Evolutionary conservation across 2,329 filamentous ascomycete genomes (phyloP).

Genomic region (Ceratocystis destructans): DNA sequence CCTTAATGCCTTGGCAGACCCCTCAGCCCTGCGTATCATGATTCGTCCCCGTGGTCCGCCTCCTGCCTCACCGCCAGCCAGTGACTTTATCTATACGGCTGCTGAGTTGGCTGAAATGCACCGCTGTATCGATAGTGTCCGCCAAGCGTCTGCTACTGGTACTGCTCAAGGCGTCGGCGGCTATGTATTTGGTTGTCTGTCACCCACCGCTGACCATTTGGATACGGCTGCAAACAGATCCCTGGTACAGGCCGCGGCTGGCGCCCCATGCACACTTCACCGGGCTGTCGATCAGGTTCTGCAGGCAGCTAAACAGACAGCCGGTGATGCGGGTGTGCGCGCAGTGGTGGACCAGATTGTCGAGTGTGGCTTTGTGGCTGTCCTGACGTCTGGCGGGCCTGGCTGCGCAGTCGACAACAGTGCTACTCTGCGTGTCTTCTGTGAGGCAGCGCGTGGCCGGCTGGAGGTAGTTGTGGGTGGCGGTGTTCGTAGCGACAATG

Average conservation of each 20-base stretch:
- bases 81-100: conserved; percentile 17
- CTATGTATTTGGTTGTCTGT: conserved; percentile 14
- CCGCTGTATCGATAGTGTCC: conserved; percentile 15
- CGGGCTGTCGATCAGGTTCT: conserved; percentile 41
- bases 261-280: conserved; percentile 39
- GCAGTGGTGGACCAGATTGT: conserved; percentile 28
- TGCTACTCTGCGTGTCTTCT: conserved; percentile 28
- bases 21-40: conserved; percentile 35
- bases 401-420: conserved; percentile 32
- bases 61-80: neutral
- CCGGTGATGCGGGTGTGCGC: conserved; percentile 18
- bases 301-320: conserved; percentile 19
- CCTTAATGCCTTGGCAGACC: conserved; percentile 12
- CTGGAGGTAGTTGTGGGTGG: conserved; percentile 41
- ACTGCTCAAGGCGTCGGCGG: neutral
- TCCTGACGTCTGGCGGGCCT: conserved; percentile 41
- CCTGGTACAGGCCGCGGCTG: conserved; percentile 32
- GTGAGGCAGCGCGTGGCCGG: conserved; percentile 22
- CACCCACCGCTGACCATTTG: neutral
- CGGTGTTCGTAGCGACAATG: conserved; percentile 34
- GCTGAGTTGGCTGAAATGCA: conserved; percentile 33
- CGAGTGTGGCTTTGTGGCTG: conserved; percentile 34
- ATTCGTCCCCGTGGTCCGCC: conserved; percentile 37
- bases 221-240: conserved; percentile 29
- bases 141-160: too few species aligned